A percentile compares a stretch with the other conserved stretches of the same genome.
These are phyloP conservation scores for Phytophthora hybrid DNA, from an alignment of 352 stramenopile genomes.

Conservation along the genomic window DNA sequence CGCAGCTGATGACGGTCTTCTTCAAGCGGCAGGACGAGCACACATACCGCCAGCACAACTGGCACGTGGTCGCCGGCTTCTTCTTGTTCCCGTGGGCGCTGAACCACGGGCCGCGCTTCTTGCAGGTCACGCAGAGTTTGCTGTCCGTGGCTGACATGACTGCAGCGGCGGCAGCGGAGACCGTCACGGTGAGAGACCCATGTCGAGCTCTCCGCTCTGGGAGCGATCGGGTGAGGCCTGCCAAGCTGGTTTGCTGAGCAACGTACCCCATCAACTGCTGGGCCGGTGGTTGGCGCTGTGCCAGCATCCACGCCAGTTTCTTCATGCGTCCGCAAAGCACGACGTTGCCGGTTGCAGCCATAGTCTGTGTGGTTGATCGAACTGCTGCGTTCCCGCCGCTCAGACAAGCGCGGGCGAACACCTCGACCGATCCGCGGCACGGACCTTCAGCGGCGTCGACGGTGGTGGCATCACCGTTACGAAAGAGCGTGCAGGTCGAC, in stretches of 20 bases:
- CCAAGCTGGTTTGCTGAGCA: slow-evolving; percentile 30
- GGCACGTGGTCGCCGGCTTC: slow-evolving; percentile 46
- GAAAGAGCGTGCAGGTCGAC: slow-evolving; percentile 65
- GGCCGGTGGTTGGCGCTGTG: slow-evolving; percentile 32
- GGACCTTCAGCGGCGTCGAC: slow-evolving; percentile 33
- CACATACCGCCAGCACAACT: slow-evolving; percentile 58
- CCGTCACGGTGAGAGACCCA: slow-evolving; percentile 36
- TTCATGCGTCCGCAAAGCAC: slow-evolving; percentile 73
- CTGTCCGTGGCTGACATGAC: slow-evolving; percentile 18
- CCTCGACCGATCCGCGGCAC: slow-evolving; percentile 35
- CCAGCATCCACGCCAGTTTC: slow-evolving; percentile 70
- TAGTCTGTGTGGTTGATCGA: slow-evolving; percentile 34
- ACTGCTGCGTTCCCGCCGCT: slow-evolving; percentile 45
- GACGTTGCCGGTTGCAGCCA: slow-evolving; percentile 42
- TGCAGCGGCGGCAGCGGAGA: slow-evolving; percentile 36
- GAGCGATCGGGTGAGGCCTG: slow-evolving; percentile 33
- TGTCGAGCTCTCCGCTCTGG: slow-evolving; percentile 29
- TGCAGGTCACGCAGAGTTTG: slow-evolving; percentile 49
- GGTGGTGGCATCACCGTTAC: slow-evolving; percentile 40
- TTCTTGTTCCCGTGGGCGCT: slow-evolving; percentile 37
- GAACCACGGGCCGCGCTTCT: slow-evolving; percentile 45
- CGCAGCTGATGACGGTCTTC: slow-evolving; percentile 45
- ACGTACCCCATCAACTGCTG: slow-evolving; percentile 24
- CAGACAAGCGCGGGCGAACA: slow-evolving; percentile 42
- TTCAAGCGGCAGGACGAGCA: slow-evolving; percentile 66